Evolutionary conservation across 169 alveolate genomes (phyloP), one percentile per base, ranked within the genome.

Genomic region (Plasmodium yoelii): DNA sequence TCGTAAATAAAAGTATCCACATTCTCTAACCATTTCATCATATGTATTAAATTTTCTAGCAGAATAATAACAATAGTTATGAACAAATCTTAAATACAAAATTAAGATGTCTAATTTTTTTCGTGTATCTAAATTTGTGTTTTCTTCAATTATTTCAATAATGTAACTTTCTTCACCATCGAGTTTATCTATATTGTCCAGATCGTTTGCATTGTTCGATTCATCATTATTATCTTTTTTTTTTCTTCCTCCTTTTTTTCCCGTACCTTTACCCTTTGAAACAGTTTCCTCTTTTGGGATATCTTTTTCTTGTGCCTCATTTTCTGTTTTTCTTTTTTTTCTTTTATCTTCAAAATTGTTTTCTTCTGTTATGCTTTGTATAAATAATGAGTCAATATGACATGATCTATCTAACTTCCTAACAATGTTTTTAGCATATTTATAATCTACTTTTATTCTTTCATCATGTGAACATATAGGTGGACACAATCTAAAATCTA

Each of bases 1-100:
- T 22, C 90, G 55, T 15, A 82, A 61, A 47, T 55, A 82, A 44
- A 82, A 82, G 63, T 82, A 49, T 13, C 90, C 90, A 68, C 90
- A 82, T 59, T 82, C 90, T 55, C 90, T 82, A n/a, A 61, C 39
- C 82, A 82, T 53, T 34, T 82, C 90, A 46, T 82, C 90, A 26
- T 82, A 82, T 39, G 90, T 82, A 46, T 82, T 65, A 70, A 51
- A 82, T 68, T 82, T 82, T 59, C 71, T 57, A 6, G 90, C 90
- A 13, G 90, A 82, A 59, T 82, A 82, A 70, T 67, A 82, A 55
- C 90, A 82, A 55, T 65, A 82, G 60, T 65, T 82, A 55, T 82
- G 90, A 47, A 82, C 90, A 82, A 82, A 55, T 67, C 90, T 46
- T 46, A 82, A 26, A 47, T 82, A 82, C 15, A 82, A 24, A 60